phyloP scores from a whole-genome alignment of 2,329 filamentous ascomycete species.

The Fusarium xylarioides region DNA sequence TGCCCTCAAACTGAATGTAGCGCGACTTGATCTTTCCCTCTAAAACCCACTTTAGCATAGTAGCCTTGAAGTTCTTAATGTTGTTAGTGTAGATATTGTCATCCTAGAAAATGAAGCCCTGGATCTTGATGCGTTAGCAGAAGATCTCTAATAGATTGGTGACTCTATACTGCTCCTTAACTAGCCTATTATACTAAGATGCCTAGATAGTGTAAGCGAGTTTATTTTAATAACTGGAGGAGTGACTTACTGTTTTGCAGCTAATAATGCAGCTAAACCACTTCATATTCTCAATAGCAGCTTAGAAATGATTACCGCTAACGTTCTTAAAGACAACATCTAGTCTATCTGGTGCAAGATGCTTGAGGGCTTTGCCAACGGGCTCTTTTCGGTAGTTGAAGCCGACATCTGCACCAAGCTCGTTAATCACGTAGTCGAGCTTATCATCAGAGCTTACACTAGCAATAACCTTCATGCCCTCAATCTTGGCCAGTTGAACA shows the following conservation, averaged over 20 bases:
- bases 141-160: background rate
- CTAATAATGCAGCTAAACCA: background rate
- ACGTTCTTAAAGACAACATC: background rate
- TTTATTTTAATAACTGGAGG: fast-evolving
- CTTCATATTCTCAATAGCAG: background rate
- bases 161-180: background rate
- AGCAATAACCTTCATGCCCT: background rate
- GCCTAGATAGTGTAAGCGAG: background rate
- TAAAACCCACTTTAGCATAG: background rate
- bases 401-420: background rate
- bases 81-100: background rate
- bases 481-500: background rate
- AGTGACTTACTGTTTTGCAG: background rate
- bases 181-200: background rate
- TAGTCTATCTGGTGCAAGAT: background rate
- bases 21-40: background rate
- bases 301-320: background rate
- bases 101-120: background rate
- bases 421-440: background rate
- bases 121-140: background rate
- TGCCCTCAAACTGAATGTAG: background rate
- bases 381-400: background rate
- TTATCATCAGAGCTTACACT: background rate
- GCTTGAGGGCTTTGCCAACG: background rate
- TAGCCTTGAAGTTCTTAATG: background rate